phyloP scores from a whole-genome alignment of 176 grass and related monocot genomes.

The Avena insularis region DNA sequence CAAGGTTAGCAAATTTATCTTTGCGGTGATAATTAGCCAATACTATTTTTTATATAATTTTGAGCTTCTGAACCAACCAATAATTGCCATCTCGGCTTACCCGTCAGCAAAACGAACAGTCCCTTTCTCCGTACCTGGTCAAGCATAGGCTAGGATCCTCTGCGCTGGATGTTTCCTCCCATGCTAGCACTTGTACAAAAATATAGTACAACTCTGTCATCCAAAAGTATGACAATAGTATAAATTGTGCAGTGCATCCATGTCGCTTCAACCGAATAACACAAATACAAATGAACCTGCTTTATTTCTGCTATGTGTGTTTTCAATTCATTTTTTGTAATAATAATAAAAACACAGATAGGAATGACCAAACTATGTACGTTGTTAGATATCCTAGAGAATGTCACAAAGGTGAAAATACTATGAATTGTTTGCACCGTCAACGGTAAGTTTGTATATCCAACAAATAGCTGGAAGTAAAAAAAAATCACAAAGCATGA shows the following conservation, averaged over 20 bases:
- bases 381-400: background rate
- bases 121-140: constrained; percentile 40
- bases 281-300: background rate
- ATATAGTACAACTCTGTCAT: background rate
- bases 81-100: constrained; percentile 41
- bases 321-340: background rate
- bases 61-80: background rate
- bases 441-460: background rate
- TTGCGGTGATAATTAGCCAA: background rate
- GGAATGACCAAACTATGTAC: background rate
- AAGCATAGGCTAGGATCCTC: constrained; percentile 38
- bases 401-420: background rate
- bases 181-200: too few species aligned
- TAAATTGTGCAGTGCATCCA: background rate
- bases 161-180: background rate
- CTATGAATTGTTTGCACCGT: background rate
- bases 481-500: too few species aligned
- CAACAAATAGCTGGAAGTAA: too few species aligned
- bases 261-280: background rate
- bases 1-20: background rate
- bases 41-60: background rate
- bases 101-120: constrained; percentile 21
- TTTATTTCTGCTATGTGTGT: background rate
- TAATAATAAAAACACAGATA: too few species aligned
- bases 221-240: background rate